Conservation (phyloP, 2,329 filamentous ascomycete species). For the Ophiostoma sp. region DNA sequence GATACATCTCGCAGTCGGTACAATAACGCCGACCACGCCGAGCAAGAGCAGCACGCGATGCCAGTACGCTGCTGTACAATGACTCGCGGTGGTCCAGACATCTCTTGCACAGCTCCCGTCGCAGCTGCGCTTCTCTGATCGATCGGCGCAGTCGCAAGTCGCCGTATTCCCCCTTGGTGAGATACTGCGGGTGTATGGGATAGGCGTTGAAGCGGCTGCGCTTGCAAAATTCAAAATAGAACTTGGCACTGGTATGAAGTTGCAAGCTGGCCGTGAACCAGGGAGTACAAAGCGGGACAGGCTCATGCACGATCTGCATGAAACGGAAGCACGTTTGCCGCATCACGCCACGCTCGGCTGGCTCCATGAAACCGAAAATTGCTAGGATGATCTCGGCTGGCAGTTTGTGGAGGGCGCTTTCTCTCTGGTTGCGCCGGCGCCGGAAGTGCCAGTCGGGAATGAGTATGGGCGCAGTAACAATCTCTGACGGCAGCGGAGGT, state of each 20-base stretch:
- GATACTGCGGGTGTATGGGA: not conserved
- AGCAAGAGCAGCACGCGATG: no score
- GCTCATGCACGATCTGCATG: not conserved
- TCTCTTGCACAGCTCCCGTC: not conserved
- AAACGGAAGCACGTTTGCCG: not conserved
- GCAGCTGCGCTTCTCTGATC: not conserved
- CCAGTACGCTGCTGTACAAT: no score
- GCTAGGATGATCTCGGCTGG: not conserved
- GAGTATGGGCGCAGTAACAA: no score
- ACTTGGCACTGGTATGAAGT: no score
- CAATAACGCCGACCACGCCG: no score
- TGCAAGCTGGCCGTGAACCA: no score
- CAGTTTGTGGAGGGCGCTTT: not conserved
- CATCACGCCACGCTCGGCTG: not conserved
- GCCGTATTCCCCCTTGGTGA: not conserved
- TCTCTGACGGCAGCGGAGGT: no score
- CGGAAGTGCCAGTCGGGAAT: no score
- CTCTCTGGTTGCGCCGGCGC: no score
- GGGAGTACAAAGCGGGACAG: not conserved
- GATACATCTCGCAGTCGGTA: no score
- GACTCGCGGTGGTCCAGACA: no score
- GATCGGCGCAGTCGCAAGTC: no score
- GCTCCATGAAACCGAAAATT: not conserved
- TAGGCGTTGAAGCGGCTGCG: not conserved
- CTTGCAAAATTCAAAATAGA: not conserved